Base-by-base conservation (phyloP, 2,329 filamentous ascomycete genomes). In the Pyricularia sp. region DNA sequence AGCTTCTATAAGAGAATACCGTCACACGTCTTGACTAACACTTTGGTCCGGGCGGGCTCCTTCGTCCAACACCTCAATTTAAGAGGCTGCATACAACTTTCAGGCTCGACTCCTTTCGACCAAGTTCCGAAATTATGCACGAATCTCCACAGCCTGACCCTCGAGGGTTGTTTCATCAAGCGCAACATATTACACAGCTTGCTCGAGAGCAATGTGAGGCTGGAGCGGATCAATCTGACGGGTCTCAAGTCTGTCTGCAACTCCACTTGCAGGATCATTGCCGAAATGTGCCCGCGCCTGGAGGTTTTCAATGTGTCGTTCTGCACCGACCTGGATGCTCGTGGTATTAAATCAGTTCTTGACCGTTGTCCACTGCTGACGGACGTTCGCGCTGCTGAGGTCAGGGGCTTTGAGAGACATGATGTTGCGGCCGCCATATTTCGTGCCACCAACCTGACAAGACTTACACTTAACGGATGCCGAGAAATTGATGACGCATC, bases 1-100 rank as follows among this genome's bases (percentile, higher is more conserved):
- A 87, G 90, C 62, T 97, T 93, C 75, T 97, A 97, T 73, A 84
- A 84, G 68, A 85, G 92, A 64, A 97, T 97, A 68, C 88, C 93
- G 0, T 90, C 89, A 26, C 87, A 90, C 68, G 90, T 90, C 0
- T 78, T 99, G 62, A 85, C 92, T 65, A 91, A 89, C 71, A 92
- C 97, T 67, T 92, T 97, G 71, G 85, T 87, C 0, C 82, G 87
- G 3, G 91, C 92, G 1, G 94, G 93, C 0, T 91, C 93, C 0
- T 99, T 97, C 70, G 86, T 97, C 64, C 90, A 90, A 69, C 87
- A 96, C 70, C 81, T 99, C 65, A 97, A 97, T 71, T 82, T 99
- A 3, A 81, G 93, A 69, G 94, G 94, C 30, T 99, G 93, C 73
- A 84, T 96, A 40, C 94, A 97, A 73, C 24, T 57, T 24, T 57